Base-by-base conservation (phyloP, 1,284 basidiomycete species). In the Austroboletus niveus region DNA sequence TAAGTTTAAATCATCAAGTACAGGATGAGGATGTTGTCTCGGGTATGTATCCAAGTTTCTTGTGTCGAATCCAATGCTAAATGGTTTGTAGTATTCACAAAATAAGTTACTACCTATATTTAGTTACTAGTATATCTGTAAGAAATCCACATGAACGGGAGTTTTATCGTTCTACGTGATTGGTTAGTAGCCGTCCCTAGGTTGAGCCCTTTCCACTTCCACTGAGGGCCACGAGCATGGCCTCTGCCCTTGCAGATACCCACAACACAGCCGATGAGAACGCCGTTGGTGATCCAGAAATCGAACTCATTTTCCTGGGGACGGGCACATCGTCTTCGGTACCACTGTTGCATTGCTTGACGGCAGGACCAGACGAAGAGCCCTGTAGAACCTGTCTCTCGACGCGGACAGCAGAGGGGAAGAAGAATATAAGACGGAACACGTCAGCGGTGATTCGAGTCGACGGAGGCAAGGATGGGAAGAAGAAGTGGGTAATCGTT, bases 1-100 rank as follows among this genome's bases (percentile, higher is more conserved):
- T 92, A 50, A 94, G 95, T 42, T 74, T 98, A 53, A 79, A 76
- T 40, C 96, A 98, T 72, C 79, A 84, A 49, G 89, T 98, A 17
- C 86, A 89, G 62, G 93, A 97, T 63, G 95, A 98, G 70, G 96
- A 98, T 69, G 94, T 97, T 14, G 90, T 94, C 51, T 92, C 89
- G 34, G 89, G 92, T 94, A 63, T 69, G 91, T 81, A 43, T 47
- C 31, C 34, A 10, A 12, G n/a, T 31, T 31, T 27, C 36, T 38
- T 34, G 14, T 14, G 46, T 45, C 2, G 34, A 22, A 24, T 36
- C 24, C 55, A n/a, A 60, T 40, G 22, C 14, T 27, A 44, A 17
- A 10, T 5, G 3, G 29, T 38, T 30, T 14, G 29, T 38, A 76
- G 74, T 75, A 61, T 76, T 75, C 60, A 76, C 75, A 17, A 75